Base-by-base conservation (phyloP, 2,329 filamentous ascomycete species). In the Cytospora chrysosperma region DNA sequence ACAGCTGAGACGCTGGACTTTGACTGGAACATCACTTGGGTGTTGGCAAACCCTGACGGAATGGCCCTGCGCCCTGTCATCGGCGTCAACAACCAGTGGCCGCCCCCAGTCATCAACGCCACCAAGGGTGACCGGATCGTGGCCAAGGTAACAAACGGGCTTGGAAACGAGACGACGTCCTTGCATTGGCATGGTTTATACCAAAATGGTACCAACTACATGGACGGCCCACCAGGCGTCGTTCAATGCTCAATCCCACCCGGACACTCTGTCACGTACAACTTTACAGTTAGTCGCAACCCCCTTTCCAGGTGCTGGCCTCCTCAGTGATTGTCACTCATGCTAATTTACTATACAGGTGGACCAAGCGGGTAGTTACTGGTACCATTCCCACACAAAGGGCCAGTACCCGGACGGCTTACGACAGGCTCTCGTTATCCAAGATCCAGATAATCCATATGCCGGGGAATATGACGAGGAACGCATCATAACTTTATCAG, bases 341-440 rank as follows among this genome's bases (percentile, higher is more conserved):
- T 32, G 12, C 40, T 53, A 2, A 30, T n/a, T 51, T 47, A 1
- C n/a, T 24, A 15, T 12, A 7, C 13, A 47, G 43, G 19, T 47
- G n/a, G n/a, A 85, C 56, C 88, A 91, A 76, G 82, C 87, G 0
- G 90, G 90, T 30, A 91, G 89, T 1, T 93, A 91, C 74, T 93
- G 90, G 90, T 93, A 93, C 68, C 89, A 92, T 72, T 89, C 86
- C 5, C 89, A 92, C 71, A 81, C 82, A 26, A 79, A 81, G 66
- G 86, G 82, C 27, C 88, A 90, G 72, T 91, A 91, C 67, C 88
- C 88, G 1, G 89, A 92, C 72, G 89, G 89, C 13, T 78, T 90
- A 7, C 81, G 88, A 26, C 87, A 82, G 0, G 81, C 88, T 1
- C 74, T 91, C 34, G 82, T 91, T 60, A 78, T 91, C 24, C 84